Evolutionary conservation across 2,329 filamentous ascomycete species (phyloP).

Genomic region (Ampelomyces quisqualis): DNA sequence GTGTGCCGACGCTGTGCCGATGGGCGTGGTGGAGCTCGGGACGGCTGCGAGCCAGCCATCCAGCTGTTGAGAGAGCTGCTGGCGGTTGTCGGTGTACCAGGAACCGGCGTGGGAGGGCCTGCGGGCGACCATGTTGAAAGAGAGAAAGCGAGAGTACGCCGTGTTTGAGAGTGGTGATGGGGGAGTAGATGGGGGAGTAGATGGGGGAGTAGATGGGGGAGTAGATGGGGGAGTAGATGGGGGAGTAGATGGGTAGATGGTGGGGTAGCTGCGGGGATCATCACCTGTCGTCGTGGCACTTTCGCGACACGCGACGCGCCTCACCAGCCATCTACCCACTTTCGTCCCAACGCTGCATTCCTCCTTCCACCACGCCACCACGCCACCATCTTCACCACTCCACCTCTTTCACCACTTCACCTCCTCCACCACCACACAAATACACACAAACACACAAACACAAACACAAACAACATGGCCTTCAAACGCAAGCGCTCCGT

Average conservation of each 20-base stretch:
- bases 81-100: conserved; percentile 73
- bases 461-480: conserved; percentile 45
- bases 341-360: conserved; percentile 8
- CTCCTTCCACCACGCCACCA: conserved; percentile 3
- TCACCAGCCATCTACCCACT: conserved; percentile 26
- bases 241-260: no score
- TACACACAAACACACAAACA: background rate
- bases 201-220: background rate
- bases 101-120: conserved; percentile 76
- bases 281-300: conserved; percentile 27
- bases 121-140: conserved; percentile 44
- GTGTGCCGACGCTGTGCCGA: conserved; percentile 51
- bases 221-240: no score
- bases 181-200: conserved; percentile 2
- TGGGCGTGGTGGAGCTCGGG: conserved; percentile 63
- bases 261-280: conserved; percentile 5
- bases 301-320: conserved; percentile 17
- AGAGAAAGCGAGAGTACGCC: background rate
- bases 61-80: conserved; percentile 66
- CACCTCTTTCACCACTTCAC: background rate
- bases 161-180: background rate
- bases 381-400: background rate
- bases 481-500: conserved; percentile 61
- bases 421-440: background rate
- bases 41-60: conserved; percentile 73